Conservation (phyloP, 1,284 basidiomycete species). For the Leucoagaricus sp. region DNA sequence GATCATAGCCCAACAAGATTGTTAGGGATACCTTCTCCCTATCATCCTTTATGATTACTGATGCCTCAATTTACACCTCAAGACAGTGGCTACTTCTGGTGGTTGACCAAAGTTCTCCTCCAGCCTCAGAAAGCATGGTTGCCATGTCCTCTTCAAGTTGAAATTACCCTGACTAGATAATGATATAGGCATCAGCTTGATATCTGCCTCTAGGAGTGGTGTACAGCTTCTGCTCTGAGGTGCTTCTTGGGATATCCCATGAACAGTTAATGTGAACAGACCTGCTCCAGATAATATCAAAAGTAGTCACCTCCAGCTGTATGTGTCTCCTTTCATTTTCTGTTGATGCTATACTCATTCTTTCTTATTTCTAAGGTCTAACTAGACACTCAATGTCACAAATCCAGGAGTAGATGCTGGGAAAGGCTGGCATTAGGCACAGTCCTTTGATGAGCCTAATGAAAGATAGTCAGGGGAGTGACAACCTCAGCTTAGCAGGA, state of each 20-base stretch:
- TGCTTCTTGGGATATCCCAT: constrained; percentile 70
- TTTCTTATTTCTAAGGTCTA: constrained; percentile 54
- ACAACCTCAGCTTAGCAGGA: constrained; percentile 65
- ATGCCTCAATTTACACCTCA: constrained; percentile 78
- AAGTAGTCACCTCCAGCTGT: constrained; percentile 86
- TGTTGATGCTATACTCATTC: background rate
- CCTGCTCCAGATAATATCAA: constrained; percentile 60
- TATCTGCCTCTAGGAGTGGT: constrained; percentile 74
- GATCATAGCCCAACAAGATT: background rate
- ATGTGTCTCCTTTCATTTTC: constrained; percentile 33
- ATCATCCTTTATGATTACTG: constrained; percentile 80
- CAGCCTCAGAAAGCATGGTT: constrained; percentile 70
- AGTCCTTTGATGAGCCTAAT: constrained; percentile 71
- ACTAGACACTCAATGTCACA: constrained; percentile 89
- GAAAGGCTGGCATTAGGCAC: constrained; percentile 90
- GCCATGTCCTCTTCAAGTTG: constrained; percentile 75
- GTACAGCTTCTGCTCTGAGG: constrained; percentile 74
- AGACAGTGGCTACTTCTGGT: constrained; percentile 79
- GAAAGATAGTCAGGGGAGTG: constrained; percentile 79
- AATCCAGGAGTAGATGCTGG: constrained; percentile 78
- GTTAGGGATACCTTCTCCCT: constrained; percentile 80
- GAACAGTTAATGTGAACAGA: constrained; percentile 48
- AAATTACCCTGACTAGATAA: constrained; percentile 58
- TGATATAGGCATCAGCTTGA: constrained; percentile 49
- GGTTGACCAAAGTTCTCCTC: constrained; percentile 84